Conservation (phyloP, 129 eudicot genomes). For the Flaveria ramosissima region DNA sequence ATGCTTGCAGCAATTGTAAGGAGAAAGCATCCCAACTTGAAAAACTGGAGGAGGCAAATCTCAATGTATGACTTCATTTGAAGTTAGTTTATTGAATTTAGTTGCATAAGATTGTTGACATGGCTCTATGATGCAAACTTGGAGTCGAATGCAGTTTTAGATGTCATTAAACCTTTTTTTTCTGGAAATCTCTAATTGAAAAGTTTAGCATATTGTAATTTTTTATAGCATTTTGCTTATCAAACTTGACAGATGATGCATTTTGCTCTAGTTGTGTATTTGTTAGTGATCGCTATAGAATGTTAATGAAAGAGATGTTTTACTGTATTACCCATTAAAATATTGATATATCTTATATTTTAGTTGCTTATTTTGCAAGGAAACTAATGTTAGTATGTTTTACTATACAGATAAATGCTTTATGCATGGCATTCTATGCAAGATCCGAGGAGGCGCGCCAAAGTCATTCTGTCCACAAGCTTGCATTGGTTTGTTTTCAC, state of each 20-base stretch:
- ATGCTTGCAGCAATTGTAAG: slow-evolving; percentile 80
- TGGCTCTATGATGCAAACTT: slow-evolving; percentile 22
- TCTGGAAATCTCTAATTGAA: neutral
- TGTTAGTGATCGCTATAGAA: neutral
- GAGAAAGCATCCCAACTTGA: slow-evolving; percentile 94
- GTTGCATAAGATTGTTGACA: slow-evolving; percentile 16
- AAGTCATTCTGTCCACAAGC: slow-evolving; percentile 91
- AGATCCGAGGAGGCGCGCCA: slow-evolving; percentile 97
- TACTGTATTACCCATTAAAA: neutral
- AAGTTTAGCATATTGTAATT: neutral
- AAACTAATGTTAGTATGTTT: slow-evolving; percentile 16
- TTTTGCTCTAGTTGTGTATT: neutral
- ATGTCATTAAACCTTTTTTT: neutral
- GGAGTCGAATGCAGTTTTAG: slow-evolving; percentile 8
- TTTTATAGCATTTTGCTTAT: neutral
- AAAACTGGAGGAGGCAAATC: slow-evolving; percentile 89
- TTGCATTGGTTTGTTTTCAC: slow-evolving; percentile 66
- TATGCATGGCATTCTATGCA: slow-evolving; percentile 96
- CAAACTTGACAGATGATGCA: neutral
- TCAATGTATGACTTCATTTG: slow-evolving; percentile 55
- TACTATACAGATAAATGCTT: slow-evolving; percentile 74
- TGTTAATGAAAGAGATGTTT: neutral
- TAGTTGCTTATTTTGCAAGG: slow-evolving; percentile 1
- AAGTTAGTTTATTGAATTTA: slow-evolving; percentile 27
- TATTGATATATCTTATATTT: neutral